A percentile compares a stretch with the other conserved stretches of the same genome.
Conservation (phyloP, 2,329 filamentous ascomycete species). For the Neurospora sp. region DNA sequence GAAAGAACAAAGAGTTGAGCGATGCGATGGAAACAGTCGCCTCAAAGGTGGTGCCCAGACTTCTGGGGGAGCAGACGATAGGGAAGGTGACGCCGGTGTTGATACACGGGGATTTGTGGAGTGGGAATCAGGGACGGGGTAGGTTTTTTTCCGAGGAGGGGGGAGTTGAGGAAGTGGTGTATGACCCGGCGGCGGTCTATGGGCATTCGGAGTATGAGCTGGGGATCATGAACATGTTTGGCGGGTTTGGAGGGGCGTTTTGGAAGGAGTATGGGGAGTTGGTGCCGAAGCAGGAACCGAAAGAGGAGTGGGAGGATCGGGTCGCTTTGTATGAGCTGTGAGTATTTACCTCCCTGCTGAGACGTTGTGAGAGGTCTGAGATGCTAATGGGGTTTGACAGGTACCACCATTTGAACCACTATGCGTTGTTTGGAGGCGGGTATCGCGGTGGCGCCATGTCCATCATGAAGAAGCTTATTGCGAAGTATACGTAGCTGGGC, state of each 20-base stretch:
- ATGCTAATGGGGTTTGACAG: slow-evolving; percentile 29
- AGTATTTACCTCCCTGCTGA: slow-evolving; percentile 27
- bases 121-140: slow-evolving; percentile 66
- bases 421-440: slow-evolving; percentile 70
- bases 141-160: slow-evolving; percentile 42
- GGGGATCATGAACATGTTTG: slow-evolving; percentile 96
- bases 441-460: slow-evolving; percentile 67
- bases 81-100: slow-evolving; percentile 61
- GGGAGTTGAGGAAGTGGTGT: slow-evolving; percentile 63
- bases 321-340: slow-evolving; percentile 72
- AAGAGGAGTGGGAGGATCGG: slow-evolving; percentile 76
- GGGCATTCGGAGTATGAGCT: slow-evolving; percentile 84
- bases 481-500: slow-evolving; percentile 51
- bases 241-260: slow-evolving; percentile 65
- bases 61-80: slow-evolving; percentile 63
- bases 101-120: slow-evolving; percentile 90
- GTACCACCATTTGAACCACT: slow-evolving; percentile 87
- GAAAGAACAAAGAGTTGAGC: slow-evolving; percentile 51
- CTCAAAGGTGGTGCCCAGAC: slow-evolving; percentile 55
- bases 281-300: slow-evolving; percentile 71
- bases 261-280: slow-evolving; percentile 67
- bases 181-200: slow-evolving; percentile 72
- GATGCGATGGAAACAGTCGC: slow-evolving; percentile 56
- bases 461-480: slow-evolving; percentile 66
- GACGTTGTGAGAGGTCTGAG: slow-evolving; percentile 1